phyloP scores from a whole-genome alignment of 1,139 yeast genomes.

The Taphrina pruni region DNA sequence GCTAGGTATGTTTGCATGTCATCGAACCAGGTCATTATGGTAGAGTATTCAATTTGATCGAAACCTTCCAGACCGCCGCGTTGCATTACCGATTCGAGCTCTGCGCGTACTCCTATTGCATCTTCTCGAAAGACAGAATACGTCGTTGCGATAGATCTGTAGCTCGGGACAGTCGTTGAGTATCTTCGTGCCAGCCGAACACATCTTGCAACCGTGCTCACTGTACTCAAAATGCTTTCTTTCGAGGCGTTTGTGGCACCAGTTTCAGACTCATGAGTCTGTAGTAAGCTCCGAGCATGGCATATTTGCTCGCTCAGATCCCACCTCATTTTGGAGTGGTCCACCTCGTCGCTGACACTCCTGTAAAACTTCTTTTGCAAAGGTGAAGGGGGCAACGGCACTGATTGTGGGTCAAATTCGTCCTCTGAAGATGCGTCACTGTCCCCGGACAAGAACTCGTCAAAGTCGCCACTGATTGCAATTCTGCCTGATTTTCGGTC shows the following conservation, averaged over 20 bases:
- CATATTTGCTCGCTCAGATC: not conserved
- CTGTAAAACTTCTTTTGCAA: not conserved
- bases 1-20: conserved; percentile 5
- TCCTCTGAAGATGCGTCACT: conserved; percentile 1
- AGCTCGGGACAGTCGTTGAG: conserved; percentile 22
- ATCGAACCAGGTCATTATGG: conserved; percentile 13
- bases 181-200: conserved; percentile 26
- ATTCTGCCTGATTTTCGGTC: not conserved
- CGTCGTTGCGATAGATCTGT: not conserved
- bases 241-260: not conserved
- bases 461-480: not conserved
- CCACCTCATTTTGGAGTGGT: conserved; percentile 7
- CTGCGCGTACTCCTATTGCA: conserved; percentile 19
- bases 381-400: conserved; percentile 35
- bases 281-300: not conserved
- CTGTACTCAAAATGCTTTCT: not conserved
- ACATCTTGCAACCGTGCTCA: conserved; percentile 3
- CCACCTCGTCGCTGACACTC: conserved; percentile 30
- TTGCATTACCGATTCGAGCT: conserved; percentile 1
- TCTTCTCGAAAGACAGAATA: conserved; percentile 32
- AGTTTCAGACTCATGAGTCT: not conserved
- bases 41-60: not conserved
- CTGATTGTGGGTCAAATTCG: conserved; percentile 18
- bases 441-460: conserved; percentile 13
- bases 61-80: conserved; percentile 2